A percentile compares a stretch with the other conserved stretches of the same genome.
These are phyloP conservation scores for Aspergillus sclerotialis DNA, from an alignment of 2,329 filamentous ascomycete species.

Conservation along the genomic window DNA sequence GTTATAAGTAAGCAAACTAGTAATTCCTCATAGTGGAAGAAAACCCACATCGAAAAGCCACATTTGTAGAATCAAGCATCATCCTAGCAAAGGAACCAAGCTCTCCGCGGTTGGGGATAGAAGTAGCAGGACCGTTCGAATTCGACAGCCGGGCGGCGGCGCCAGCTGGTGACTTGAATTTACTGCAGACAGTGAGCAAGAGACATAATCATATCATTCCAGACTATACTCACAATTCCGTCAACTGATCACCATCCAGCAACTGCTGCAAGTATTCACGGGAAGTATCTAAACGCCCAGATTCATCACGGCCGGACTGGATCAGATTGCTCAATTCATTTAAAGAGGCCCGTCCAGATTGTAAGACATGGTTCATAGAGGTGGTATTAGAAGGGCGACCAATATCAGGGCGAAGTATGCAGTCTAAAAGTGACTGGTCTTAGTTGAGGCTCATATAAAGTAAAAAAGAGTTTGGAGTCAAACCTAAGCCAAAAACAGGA, in stretches of 20 bases:
- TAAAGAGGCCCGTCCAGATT: slow-evolving; percentile 47
- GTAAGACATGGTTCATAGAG: slow-evolving; percentile 42
- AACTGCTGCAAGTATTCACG: slow-evolving; percentile 69
- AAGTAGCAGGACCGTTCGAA: slow-evolving; percentile 12
- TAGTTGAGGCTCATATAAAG: too few species aligned
- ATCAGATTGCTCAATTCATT: slow-evolving; percentile 67
- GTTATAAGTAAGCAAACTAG: slow-evolving; percentile 10
- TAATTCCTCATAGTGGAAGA: background rate
- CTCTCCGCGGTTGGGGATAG: slow-evolving; percentile 18
- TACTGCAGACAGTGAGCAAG: slow-evolving; percentile 22
- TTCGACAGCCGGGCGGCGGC: slow-evolving; percentile 12
- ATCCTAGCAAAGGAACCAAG: slow-evolving; percentile 50
- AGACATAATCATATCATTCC: background rate
- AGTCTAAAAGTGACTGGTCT: slow-evolving; percentile 32
- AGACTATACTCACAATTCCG: slow-evolving; percentile 32
- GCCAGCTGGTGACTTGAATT: slow-evolving; percentile 35
- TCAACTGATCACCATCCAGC: slow-evolving; percentile 59
- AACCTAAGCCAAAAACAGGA: slow-evolving; percentile 40
- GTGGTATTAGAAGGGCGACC: slow-evolving; percentile 34
- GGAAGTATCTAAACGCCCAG: slow-evolving; percentile 62
- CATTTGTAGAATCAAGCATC: slow-evolving; percentile 43
- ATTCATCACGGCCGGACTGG: slow-evolving; percentile 46
- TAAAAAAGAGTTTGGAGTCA: slow-evolving; percentile 9
- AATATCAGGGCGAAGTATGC: slow-evolving; percentile 36
- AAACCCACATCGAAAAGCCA: slow-evolving; percentile 38